Conservation (phyloP, 2,329 filamentous ascomycete species). For the Botrytis pseudocinerea region DNA sequence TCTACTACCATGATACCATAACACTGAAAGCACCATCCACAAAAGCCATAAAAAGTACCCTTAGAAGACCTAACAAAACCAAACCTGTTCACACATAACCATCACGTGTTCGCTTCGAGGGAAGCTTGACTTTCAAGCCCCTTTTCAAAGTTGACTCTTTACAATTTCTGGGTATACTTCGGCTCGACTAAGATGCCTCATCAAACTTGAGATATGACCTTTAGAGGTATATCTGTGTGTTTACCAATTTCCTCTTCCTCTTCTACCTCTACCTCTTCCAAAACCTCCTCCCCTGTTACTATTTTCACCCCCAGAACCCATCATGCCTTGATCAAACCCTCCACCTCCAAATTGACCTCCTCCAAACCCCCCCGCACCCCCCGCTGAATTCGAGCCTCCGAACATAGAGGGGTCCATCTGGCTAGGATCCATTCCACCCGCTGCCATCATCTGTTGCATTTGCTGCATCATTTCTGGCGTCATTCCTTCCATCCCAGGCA, state of each 20-base stretch:
- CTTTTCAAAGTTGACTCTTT: slow-evolving; percentile 12
- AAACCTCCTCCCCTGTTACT: slow-evolving; percentile 40
- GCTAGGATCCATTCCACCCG: slow-evolving; percentile 62
- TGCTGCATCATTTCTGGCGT: slow-evolving; percentile 66
- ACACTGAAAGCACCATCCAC: background rate
- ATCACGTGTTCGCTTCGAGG: slow-evolving; percentile 20
- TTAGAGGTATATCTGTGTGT: slow-evolving; percentile 12
- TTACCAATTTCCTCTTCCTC: slow-evolving; percentile 36
- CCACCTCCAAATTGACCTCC: slow-evolving; percentile 42
- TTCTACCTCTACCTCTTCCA: slow-evolving; percentile 38
- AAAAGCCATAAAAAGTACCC: background rate
- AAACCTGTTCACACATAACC: background rate
- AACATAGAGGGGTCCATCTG: slow-evolving; percentile 66
- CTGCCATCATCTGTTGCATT: slow-evolving; percentile 71
- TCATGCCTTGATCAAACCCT: slow-evolving; percentile 39
- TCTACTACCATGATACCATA: background rate
- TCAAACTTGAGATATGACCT: slow-evolving; percentile 3
- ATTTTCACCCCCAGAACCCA: slow-evolving; percentile 32
- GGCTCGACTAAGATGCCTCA: slow-evolving; percentile 1
- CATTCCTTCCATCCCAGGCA: slow-evolving; percentile 63
- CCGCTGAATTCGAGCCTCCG: slow-evolving; percentile 57
- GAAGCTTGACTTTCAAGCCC: background rate
- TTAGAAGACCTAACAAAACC: background rate
- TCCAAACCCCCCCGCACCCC: slow-evolving; percentile 45
- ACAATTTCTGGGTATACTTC: slow-evolving; percentile 12